A percentile compares a stretch with the other conserved stretches of the same genome.
phyloP scores from a whole-genome alignment of 2,329 filamentous ascomycete genomes.

The Fusarium sp. region DNA sequence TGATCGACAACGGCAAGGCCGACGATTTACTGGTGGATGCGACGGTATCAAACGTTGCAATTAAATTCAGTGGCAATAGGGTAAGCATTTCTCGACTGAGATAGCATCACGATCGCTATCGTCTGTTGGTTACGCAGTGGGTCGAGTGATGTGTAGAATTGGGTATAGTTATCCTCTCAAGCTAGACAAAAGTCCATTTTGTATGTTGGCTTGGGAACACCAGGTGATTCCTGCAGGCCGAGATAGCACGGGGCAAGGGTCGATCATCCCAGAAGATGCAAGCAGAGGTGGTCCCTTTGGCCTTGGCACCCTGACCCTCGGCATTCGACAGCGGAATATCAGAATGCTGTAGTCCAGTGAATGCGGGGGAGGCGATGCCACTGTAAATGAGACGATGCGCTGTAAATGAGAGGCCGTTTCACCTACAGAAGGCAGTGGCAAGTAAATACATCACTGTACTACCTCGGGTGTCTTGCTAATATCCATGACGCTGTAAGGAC shows the following conservation, averaged over 20 bases:
- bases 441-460: neutral
- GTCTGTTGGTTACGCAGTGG: neutral
- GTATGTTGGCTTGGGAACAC: neutral
- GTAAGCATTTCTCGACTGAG: neutral
- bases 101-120: neutral
- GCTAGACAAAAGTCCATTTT: conserved; percentile 24
- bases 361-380: conserved; percentile 11
- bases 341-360: neutral
- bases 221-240: conserved; percentile 2
- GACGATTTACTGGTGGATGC: neutral
- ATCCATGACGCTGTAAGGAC: neutral
- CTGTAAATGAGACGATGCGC: neutral
- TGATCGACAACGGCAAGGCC: conserved; percentile 4
- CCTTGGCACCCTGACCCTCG: neutral
- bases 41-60: neutral
- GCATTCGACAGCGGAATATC: conserved; percentile 10
- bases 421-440: neutral
- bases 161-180: conserved; percentile 1
- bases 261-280: neutral
- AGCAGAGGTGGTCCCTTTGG: neutral
- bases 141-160: neutral
- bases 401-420: neutral
- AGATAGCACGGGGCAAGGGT: conserved; percentile 4
- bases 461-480: neutral
- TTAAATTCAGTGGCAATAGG: neutral